phyloP scores from a whole-genome alignment of 441 rosid genomes.

The Pelargonium cotyledonis region DNA sequence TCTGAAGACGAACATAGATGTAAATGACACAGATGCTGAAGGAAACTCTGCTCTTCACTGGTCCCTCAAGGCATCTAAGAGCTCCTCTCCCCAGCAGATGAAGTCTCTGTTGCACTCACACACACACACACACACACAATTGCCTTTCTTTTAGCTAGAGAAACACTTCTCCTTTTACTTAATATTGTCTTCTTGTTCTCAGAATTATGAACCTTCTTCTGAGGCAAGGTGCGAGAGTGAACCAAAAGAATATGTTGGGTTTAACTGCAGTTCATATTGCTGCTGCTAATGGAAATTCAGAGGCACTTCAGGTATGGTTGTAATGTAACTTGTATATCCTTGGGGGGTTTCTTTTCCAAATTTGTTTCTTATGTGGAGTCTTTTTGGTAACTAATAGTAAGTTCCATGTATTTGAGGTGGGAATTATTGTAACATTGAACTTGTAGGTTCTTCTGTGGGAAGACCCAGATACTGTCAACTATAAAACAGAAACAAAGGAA shows the following conservation, averaged over 20 bases:
- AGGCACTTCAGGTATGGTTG: slow-evolving; percentile 56
- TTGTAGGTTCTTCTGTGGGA: slow-evolving; percentile 45
- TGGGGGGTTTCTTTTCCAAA: slow-evolving; percentile 1
- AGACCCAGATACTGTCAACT: slow-evolving; percentile 48
- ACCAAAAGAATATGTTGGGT: slow-evolving; percentile 64
- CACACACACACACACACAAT: slow-evolving; percentile 6
- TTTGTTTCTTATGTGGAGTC: slow-evolving; percentile 6
- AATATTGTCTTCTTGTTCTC: slow-evolving; percentile 20
- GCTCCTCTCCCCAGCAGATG: slow-evolving; percentile 48
- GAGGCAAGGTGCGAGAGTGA: slow-evolving; percentile 52
- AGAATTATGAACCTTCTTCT: slow-evolving; percentile 62
- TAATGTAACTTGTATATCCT: slow-evolving; percentile 5
- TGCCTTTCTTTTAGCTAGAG: background rate
- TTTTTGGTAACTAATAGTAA: background rate
- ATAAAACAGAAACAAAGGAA: slow-evolving; percentile 60
- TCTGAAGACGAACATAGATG: slow-evolving; percentile 46
- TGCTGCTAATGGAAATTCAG: slow-evolving; percentile 63
- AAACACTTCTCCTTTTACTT: slow-evolving; percentile 13
- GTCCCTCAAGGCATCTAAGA: slow-evolving; percentile 50
- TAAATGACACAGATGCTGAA: slow-evolving; percentile 61
- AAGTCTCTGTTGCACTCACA: slow-evolving; percentile 37
- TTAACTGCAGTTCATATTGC: slow-evolving; percentile 66
- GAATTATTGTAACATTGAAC: slow-evolving; percentile 18
- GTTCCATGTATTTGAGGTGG: background rate
- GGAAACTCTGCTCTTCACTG: slow-evolving; percentile 76